Conservation (phyloP, 345 rosid species). For the Lepidium aucheri region DNA sequence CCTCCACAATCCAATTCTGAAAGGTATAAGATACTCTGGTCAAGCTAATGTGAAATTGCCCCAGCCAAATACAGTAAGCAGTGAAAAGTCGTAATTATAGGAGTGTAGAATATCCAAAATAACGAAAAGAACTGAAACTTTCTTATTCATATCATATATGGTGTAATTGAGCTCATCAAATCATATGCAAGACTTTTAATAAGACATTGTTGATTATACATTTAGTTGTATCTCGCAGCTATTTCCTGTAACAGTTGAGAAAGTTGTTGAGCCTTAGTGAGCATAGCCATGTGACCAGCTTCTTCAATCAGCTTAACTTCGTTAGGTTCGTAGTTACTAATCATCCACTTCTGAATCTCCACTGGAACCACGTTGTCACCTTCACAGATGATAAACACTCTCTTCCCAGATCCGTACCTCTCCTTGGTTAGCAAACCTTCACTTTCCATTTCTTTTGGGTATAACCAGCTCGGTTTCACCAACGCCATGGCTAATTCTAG, state of each 20-base stretch:
- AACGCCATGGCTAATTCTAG: conserved; percentile 32
- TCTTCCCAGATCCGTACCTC: conserved; percentile 24
- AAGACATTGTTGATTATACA: neutral
- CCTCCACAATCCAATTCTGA: conserved; percentile 18
- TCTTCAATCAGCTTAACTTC: conserved; percentile 33
- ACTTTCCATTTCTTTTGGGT: conserved; percentile 25
- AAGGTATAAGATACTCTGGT: conserved; percentile 23
- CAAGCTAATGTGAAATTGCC: conserved; percentile 18
- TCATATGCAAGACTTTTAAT: neutral
- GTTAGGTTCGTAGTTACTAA: conserved; percentile 28
- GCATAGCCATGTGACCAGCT: conserved; percentile 48
- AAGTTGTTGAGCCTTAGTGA: conserved; percentile 34
- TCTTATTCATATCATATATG: conserved; percentile 17
- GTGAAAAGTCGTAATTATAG: neutral
- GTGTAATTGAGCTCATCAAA: neutral
- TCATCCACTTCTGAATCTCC: conserved; percentile 39
- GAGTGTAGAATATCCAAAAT: neutral
- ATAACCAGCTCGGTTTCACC: conserved; percentile 34
- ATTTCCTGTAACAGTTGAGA: conserved; percentile 17
- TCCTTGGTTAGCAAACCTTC: conserved; percentile 23
- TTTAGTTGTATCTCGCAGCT: conserved; percentile 6
- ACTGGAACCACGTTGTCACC: conserved; percentile 27
- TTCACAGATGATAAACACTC: conserved; percentile 31
- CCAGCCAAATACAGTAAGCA: conserved; percentile 22
- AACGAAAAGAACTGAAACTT: neutral